Evolutionary conservation across 1,284 basidiomycete species (phyloP).

Genomic region (Fomes fomentarius): DNA sequence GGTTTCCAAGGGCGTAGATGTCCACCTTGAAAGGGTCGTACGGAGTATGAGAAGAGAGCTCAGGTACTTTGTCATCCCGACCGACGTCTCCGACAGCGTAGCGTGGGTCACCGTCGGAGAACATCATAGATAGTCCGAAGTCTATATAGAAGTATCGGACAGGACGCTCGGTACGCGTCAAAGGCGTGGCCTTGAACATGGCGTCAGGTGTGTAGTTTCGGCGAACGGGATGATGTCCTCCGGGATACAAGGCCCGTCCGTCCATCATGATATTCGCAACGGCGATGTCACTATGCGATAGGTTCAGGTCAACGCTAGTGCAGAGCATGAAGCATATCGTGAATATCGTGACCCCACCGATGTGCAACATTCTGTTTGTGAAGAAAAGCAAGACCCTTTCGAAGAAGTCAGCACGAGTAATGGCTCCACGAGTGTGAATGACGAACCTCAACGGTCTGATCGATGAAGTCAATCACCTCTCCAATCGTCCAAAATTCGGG

Average conservation of each 20-base stretch:
- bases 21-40: conserved; percentile 37
- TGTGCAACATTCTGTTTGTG: conserved; percentile 32
- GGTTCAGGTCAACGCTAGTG: no score
- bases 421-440: neutral
- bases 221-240: conserved; percentile 29
- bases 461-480: conserved; percentile 31
- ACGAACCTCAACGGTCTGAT: conserved; percentile 32
- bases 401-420: neutral
- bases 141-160: conserved; percentile 35
- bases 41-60: conserved; percentile 26
- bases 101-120: conserved; percentile 5
- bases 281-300: conserved; percentile 17
- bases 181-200: neutral
- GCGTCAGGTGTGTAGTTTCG: conserved; percentile 12
- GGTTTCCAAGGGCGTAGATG: conserved; percentile 32
- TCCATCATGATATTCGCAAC: conserved; percentile 36
- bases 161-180: conserved; percentile 12
- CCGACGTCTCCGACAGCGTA: conserved; percentile 21
- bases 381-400: conserved; percentile 31
- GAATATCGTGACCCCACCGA: conserved; percentile 27
- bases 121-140: conserved; percentile 29
- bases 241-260: conserved; percentile 27
- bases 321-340: neutral
- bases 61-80: conserved; percentile 30
- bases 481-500: conserved; percentile 27